phyloP scores from a whole-genome alignment of 495 filamentous ascomycete genomes.

The Xylaria palmicola region DNA sequence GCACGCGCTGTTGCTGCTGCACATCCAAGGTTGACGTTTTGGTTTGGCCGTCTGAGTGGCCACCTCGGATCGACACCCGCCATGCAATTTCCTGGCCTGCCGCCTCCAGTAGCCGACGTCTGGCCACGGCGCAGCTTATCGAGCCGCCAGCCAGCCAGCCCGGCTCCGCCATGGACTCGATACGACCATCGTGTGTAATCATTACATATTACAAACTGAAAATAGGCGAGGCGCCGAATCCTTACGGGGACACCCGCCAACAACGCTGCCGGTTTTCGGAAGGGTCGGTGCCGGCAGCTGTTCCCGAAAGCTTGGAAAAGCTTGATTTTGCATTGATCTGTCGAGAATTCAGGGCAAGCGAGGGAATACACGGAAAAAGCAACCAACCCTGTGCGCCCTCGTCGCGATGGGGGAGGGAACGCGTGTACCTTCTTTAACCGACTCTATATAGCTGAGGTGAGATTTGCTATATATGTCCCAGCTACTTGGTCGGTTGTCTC shows the following conservation, averaged over 20 bases:
- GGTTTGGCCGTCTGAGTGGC: background rate
- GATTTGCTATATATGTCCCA: conserved; percentile 3
- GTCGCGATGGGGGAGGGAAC: background rate
- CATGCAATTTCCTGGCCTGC: too few relatives aligned
- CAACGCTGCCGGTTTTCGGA: background rate
- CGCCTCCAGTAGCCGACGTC: background rate
- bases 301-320: conserved; percentile 9
- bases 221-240: background rate
- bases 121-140: background rate
- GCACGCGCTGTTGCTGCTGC: too few relatives aligned
- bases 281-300: conserved; percentile 6
- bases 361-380: background rate
- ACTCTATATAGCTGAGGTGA: conserved; percentile 6
- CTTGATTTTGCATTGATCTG: conserved; percentile 8
- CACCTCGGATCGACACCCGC: background rate
- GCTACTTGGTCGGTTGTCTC: background rate
- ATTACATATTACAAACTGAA: background rate
- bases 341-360: background rate
- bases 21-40: too few relatives aligned
- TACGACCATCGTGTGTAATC: too few relatives aligned
- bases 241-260: background rate
- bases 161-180: background rate
- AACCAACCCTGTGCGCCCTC: background rate
- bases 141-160: background rate
- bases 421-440: conserved; percentile 14